Conservation (phyloP, 345 rosid genomes). For the Abelmoschus esculentus region DNA sequence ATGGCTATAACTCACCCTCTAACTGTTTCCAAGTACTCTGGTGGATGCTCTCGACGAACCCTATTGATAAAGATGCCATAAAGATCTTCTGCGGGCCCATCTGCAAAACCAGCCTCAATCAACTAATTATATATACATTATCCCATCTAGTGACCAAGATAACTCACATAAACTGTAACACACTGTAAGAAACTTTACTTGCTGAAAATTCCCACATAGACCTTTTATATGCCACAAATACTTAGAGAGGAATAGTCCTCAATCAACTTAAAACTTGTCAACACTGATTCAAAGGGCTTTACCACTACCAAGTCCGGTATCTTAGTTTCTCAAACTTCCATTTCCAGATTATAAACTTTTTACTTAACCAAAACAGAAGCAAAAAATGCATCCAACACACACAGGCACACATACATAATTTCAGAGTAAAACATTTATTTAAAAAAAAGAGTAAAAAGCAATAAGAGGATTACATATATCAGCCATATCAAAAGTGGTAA, state of each 20-base stretch:
- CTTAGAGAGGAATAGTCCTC: not conserved
- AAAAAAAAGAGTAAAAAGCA: not conserved
- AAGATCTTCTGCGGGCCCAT: constrained; percentile 95
- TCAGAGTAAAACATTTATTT: not conserved
- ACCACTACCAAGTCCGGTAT: not conserved
- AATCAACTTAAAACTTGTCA: constrained; percentile 4
- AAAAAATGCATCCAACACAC: not conserved
- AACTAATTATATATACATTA: not conserved
- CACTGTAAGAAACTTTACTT: not conserved
- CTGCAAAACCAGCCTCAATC: constrained; percentile 21
- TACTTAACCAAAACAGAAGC: not conserved
- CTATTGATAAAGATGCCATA: constrained; percentile 82
- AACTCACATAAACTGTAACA: not conserved
- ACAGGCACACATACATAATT: not conserved
- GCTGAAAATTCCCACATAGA: not conserved
- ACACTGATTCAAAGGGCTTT: not conserved
- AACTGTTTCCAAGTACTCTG: constrained; percentile 56
- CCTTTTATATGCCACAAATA: not conserved
- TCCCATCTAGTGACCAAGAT: not conserved
- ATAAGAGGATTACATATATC: constrained; percentile 39
- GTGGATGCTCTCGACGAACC: constrained; percentile 71
- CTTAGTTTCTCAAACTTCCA: not conserved
- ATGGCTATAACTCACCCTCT: constrained; percentile 54
- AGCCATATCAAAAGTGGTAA: constrained; percentile 52
- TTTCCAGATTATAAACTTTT: not conserved